A percentile compares a stretch with the other conserved stretches of the same genome.
phyloP scores from a whole-genome alignment of 495 filamentous ascomycete species.

The Aspergillus diversus region DNA sequence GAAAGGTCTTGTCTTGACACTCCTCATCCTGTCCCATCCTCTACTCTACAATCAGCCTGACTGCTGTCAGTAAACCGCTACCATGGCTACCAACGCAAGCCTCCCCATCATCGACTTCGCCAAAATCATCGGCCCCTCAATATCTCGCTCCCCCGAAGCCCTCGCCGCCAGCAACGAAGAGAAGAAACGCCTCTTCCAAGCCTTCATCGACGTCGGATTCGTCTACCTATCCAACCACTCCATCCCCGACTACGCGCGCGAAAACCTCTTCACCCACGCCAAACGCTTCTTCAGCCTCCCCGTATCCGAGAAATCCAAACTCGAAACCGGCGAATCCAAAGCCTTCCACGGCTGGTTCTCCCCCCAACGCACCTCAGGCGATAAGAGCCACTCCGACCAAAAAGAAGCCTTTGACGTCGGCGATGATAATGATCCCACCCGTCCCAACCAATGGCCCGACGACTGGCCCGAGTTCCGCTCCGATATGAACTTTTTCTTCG shows the following conservation, averaged over 20 bases:
- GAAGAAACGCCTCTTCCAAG: slow-evolving; percentile 9
- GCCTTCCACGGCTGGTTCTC: slow-evolving; percentile 18
- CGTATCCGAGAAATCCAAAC: slow-evolving; percentile 8
- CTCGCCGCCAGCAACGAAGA: slow-evolving; percentile 5
- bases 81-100: background rate
- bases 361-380: slow-evolving; percentile 5
- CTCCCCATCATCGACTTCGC: slow-evolving; percentile 14
- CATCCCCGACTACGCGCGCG: slow-evolving; percentile 1
- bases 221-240: slow-evolving; percentile 15
- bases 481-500: slow-evolving; percentile 19
- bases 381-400: slow-evolving; percentile 12
- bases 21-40: background rate
- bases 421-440: slow-evolving; percentile 15
- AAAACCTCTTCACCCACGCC: slow-evolving; percentile 14
- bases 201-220: slow-evolving; percentile 20
- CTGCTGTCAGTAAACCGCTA: background rate
- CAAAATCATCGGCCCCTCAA: slow-evolving; percentile 13
- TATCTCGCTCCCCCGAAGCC: slow-evolving; percentile 4
- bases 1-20: background rate
- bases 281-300: slow-evolving; percentile 16
- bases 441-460: slow-evolving; percentile 17
- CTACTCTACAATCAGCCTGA: background rate
- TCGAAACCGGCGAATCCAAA: slow-evolving; percentile 11
- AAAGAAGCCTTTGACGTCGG: slow-evolving; percentile 19
- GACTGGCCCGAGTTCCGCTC: slow-evolving; percentile 12